phyloP scores from a whole-genome alignment of 2,329 filamentous ascomycete species.

The Madurella fahalii region DNA sequence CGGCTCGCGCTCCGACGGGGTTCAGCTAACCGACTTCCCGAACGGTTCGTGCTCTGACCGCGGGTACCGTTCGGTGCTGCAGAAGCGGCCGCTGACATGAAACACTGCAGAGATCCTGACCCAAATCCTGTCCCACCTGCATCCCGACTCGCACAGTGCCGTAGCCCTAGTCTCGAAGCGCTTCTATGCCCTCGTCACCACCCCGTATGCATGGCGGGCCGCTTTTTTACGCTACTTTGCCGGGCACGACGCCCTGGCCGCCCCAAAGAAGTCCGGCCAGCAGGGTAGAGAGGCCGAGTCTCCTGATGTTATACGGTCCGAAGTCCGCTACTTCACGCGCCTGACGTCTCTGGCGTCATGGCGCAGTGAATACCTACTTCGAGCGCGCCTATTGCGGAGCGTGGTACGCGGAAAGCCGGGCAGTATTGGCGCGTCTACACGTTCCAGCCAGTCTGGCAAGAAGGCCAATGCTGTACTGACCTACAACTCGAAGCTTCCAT shows the following conservation, averaged over 20 bases:
- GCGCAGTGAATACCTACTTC: slow-evolving; percentile 90
- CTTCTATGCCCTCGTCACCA: slow-evolving; percentile 82
- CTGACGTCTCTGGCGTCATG: slow-evolving; percentile 84
- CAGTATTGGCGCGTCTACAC: slow-evolving; percentile 51
- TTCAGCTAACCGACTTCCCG: slow-evolving; percentile 59
- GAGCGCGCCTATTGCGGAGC: slow-evolving; percentile 78
- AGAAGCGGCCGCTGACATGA: slow-evolving; percentile 15
- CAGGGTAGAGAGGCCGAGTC: slow-evolving; percentile 43
- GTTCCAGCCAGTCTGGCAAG: slow-evolving; percentile 52
- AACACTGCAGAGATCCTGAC: slow-evolving; percentile 73
- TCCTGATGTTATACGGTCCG: slow-evolving; percentile 58
- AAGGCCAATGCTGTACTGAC: slow-evolving; percentile 72
- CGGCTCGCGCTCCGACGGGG: slow-evolving; percentile 36
- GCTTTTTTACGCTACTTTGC: slow-evolving; percentile 91
- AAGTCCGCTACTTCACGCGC: slow-evolving; percentile 75
- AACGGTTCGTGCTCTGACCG: slow-evolving; percentile 61
- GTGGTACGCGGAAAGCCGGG: slow-evolving; percentile 76
- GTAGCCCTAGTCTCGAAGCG: slow-evolving; percentile 83
- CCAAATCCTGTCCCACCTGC: slow-evolving; percentile 84
- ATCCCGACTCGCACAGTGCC: slow-evolving; percentile 75
- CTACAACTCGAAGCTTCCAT: slow-evolving; percentile 79
- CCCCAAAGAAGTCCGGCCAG: slow-evolving; percentile 33
- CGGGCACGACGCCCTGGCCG: slow-evolving; percentile 57
- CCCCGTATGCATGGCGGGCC: slow-evolving; percentile 88
- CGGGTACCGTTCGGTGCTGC: neutral